phyloP scores from a whole-genome alignment of 345 rosid genomes.

The Euphorbia pulcherrima region DNA sequence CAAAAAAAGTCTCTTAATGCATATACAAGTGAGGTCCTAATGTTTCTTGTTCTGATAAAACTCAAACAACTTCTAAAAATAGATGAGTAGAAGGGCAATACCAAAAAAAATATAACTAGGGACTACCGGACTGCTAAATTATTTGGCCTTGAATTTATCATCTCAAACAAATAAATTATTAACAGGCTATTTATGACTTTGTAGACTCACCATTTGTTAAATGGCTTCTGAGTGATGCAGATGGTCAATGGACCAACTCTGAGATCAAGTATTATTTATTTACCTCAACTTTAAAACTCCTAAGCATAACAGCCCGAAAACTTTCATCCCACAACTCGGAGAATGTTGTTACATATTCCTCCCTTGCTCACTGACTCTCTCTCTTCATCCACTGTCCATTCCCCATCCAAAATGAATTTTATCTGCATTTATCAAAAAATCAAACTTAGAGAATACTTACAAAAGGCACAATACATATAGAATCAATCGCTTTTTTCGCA shows the following conservation, averaged over 20 bases:
- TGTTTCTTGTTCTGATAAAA: too few relatives aligned
- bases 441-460: background rate
- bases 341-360: constrained; percentile 68
- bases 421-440: constrained; percentile 39
- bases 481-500: too few relatives aligned
- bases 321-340: constrained; percentile 49
- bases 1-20: too few relatives aligned
- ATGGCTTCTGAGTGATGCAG: background rate
- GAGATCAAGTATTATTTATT: constrained; percentile 3
- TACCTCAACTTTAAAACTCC: constrained; percentile 11
- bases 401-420: constrained; percentile 81
- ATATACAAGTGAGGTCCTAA: too few relatives aligned
- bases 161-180: too few relatives aligned
- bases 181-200: too few relatives aligned
- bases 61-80: too few relatives aligned
- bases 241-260: background rate
- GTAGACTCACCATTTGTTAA: background rate
- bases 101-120: too few relatives aligned
- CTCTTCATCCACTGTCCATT: constrained; percentile 67
- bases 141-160: too few relatives aligned
- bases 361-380: constrained; percentile 52
- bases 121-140: too few relatives aligned
- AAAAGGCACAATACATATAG: background rate
- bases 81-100: too few relatives aligned
- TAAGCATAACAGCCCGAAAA: constrained; percentile 2